A percentile compares a stretch with the other conserved stretches of the same genome.
Evolutionary conservation across 768 basidiomycete species (phyloP).

Genomic region (Paxillus ammoniavirescens): DNA sequence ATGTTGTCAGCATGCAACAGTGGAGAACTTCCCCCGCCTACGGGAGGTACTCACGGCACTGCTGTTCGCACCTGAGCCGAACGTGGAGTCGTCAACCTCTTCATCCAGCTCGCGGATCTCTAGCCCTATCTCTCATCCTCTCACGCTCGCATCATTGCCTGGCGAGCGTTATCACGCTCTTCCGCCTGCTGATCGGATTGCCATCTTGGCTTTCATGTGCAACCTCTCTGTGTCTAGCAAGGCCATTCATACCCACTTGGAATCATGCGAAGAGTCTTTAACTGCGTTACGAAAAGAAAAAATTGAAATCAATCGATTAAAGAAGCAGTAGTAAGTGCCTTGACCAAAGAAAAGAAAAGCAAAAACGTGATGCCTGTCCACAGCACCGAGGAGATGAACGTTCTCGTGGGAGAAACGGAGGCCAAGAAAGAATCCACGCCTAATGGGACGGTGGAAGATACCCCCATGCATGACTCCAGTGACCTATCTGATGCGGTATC

Average conservation of each 20-base stretch:
- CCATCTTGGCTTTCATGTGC: constrained; percentile 84
- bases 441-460: constrained; percentile 49
- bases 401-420: constrained; percentile 53
- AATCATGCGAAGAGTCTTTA: constrained; percentile 83
- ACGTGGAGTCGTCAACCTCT: constrained; percentile 39
- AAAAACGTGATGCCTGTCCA: constrained; percentile 10
- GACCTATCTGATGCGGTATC: constrained; percentile 71
- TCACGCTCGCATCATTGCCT: constrained; percentile 50
- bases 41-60: constrained; percentile 69
- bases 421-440: constrained; percentile 45
- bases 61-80: constrained; percentile 63
- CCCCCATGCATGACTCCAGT: constrained; percentile 61
- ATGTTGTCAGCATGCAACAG: constrained; percentile 63
- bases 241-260: constrained; percentile 84
- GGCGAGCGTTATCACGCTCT: constrained; percentile 71
- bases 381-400: constrained; percentile 74
- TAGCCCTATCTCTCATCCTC: constrained; percentile 41
- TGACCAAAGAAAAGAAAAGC: constrained; percentile 5
- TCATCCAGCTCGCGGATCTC: constrained; percentile 49
- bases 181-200: constrained; percentile 75
- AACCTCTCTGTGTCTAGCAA: constrained; percentile 90
- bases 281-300: constrained; percentile 94
- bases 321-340: constrained; percentile 78
- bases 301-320: constrained; percentile 89
- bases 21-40: constrained; percentile 68